phyloP scores from a whole-genome alignment of 441 rosid genomes.

The Pelargonium citronellum region DNA sequence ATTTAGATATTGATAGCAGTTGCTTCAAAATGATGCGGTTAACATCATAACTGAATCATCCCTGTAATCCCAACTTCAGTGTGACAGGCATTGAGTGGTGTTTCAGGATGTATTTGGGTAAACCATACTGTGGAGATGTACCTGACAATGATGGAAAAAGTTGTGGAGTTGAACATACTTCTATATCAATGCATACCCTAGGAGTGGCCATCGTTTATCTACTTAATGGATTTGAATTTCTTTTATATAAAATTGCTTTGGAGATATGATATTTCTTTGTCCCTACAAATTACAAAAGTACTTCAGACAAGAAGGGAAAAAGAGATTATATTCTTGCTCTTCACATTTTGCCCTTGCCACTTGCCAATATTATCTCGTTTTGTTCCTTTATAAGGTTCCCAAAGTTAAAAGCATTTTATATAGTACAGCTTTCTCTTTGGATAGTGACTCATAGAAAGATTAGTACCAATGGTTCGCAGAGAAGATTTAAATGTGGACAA shows the following conservation, averaged over 20 bases:
- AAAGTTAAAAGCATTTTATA: no score
- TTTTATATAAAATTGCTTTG: background rate
- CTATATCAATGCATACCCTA: background rate
- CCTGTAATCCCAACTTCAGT: background rate
- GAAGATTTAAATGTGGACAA: no score
- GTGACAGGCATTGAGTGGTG: background rate
- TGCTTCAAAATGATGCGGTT: background rate
- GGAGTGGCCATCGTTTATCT: background rate
- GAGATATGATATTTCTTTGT: background rate
- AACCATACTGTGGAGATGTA: background rate
- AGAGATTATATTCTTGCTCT: no score
- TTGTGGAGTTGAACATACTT: background rate
- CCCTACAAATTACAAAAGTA: background rate
- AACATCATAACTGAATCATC: background rate
- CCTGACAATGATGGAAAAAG: background rate
- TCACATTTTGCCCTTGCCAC: no score
- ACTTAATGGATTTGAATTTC: background rate
- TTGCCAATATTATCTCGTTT: no score
- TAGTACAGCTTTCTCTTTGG: no score
- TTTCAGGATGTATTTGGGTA: background rate
- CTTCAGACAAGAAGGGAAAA: background rate
- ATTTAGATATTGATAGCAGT: background rate
- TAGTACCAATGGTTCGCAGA: no score
- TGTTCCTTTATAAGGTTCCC: no score
- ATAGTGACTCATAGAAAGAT: no score